A percentile compares a stretch with the other conserved stretches of the same genome.
These are phyloP conservation scores for Pistacia atlantica DNA, from an alignment of 345 rosid species.

Conservation along the genomic window DNA sequence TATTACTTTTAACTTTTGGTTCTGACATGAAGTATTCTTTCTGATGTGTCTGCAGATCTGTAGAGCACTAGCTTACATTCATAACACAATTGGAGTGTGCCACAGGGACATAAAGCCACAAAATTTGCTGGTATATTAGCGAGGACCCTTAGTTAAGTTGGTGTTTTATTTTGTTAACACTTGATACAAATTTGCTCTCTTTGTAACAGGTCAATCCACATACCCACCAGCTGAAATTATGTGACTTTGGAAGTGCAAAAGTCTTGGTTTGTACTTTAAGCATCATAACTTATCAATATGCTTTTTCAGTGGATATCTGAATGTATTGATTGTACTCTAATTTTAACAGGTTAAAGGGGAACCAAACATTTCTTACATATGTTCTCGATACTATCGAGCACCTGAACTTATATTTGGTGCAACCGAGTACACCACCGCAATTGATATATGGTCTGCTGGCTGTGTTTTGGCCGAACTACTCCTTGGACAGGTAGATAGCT, in stretches of 20 bases:
- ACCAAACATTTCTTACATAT: slow-evolving; percentile 91
- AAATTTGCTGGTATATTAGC: slow-evolving; percentile 75
- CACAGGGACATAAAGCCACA: slow-evolving; percentile 99
- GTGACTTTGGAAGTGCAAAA: slow-evolving; percentile 99
- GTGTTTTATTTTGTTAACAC: not conserved
- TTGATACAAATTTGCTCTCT: not conserved
- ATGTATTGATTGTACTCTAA: slow-evolving; percentile 14
- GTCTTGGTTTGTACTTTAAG: slow-evolving; percentile 65
- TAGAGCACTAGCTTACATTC: slow-evolving; percentile 89
- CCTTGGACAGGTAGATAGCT: slow-evolving; percentile 75
- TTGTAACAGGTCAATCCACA: slow-evolving; percentile 86
- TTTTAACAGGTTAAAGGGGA: slow-evolving; percentile 87
- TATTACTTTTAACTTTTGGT: not conserved
- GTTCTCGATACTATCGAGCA: slow-evolving; percentile 98
- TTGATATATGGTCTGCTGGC: slow-evolving; percentile 99
- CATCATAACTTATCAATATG: not conserved
- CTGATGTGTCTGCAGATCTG: slow-evolving; percentile 58
- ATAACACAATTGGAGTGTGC: slow-evolving; percentile 83
- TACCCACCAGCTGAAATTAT: slow-evolving; percentile 91
- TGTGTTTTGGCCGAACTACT: slow-evolving; percentile 95
- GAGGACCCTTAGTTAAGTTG: not conserved
- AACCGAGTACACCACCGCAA: slow-evolving; percentile 91
- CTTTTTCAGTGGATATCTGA: not conserved
- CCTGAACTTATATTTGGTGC: slow-evolving; percentile 99
- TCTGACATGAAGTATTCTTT: slow-evolving; percentile 11